A percentile compares a stretch with the other conserved stretches of the same genome.
Evolutionary conservation across 2,329 filamentous ascomycete genomes (phyloP).

Genomic region (Aureobasidium leucospermi): DNA sequence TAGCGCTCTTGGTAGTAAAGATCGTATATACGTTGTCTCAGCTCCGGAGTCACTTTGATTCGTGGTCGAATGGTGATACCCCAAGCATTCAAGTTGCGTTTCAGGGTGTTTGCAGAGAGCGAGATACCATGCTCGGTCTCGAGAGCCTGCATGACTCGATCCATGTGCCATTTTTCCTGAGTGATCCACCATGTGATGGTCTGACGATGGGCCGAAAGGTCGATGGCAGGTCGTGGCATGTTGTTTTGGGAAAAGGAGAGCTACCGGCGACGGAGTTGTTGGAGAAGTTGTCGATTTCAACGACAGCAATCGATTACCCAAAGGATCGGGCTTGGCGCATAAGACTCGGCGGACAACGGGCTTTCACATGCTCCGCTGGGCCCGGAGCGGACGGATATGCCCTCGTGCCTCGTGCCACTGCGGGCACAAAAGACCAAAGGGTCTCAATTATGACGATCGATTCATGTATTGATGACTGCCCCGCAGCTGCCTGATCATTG

Average conservation of each 20-base stretch:
- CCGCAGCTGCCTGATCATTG: background rate
- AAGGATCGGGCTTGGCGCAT: background rate
- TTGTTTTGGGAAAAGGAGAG: background rate
- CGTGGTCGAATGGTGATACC: background rate
- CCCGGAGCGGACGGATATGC: background rate
- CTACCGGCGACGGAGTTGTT: background rate
- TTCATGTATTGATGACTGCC: background rate
- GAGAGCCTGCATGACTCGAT: background rate
- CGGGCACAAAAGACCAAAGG: background rate
- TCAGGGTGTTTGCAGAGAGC: background rate
- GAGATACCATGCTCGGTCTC: background rate
- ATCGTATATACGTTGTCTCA: conserved; percentile 7
- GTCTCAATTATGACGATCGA: background rate
- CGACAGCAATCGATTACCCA: background rate
- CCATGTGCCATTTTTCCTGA: conserved; percentile 1
- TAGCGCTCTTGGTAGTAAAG: conserved; percentile 7
- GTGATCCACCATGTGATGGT: conserved; percentile 8
- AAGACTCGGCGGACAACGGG: background rate
- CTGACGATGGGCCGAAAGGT: background rate
- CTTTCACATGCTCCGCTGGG: conserved; percentile 9
- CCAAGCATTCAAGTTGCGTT: conserved; percentile 7
- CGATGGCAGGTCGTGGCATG: background rate
- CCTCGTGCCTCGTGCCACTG: background rate
- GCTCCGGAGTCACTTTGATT: conserved; percentile 4
- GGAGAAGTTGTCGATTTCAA: background rate